Evolutionary conservation across 2,329 filamentous ascomycete genomes (phyloP).

Genomic region (Fusarium napiforme): DNA sequence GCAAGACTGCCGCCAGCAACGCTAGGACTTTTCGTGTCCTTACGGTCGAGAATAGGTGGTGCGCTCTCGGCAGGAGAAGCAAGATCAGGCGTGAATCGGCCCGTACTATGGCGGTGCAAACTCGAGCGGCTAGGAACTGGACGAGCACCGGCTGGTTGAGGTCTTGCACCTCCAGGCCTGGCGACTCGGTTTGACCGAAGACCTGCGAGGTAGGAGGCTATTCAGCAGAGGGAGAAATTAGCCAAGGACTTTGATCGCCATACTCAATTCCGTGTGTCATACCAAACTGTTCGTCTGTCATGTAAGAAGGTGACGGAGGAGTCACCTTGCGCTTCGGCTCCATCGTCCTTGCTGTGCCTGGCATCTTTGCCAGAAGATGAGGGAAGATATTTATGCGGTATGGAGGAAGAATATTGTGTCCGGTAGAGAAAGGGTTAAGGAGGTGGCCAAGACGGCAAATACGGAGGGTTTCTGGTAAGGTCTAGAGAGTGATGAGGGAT

Average conservation of each 20-base stretch:
- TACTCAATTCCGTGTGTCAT: slow-evolving; percentile 40
- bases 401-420: slow-evolving; percentile 34
- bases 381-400: slow-evolving; percentile 17
- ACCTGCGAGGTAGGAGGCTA: slow-evolving; percentile 77
- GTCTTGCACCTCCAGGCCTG: slow-evolving; percentile 77
- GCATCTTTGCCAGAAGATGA: slow-evolving; percentile 41
- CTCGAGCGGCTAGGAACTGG: slow-evolving; percentile 45
- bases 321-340: slow-evolving; percentile 63
- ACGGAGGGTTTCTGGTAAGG: slow-evolving; percentile 12
- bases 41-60: slow-evolving; percentile 41
- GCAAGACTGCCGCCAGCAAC: slow-evolving; percentile 57
- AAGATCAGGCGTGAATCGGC: slow-evolving; percentile 48
- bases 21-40: slow-evolving; percentile 52
- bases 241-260: slow-evolving; percentile 11
- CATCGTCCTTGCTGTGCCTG: slow-evolving; percentile 49
- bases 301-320: slow-evolving; percentile 71
- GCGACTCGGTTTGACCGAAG: slow-evolving; percentile 75
- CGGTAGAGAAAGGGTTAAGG: slow-evolving; percentile 14
- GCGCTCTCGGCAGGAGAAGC: slow-evolving; percentile 44
- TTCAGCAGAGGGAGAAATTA: slow-evolving; percentile 31
- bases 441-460: slow-evolving; percentile 1
- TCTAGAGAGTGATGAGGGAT: not conserved
- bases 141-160: slow-evolving; percentile 59
- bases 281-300: slow-evolving; percentile 76
- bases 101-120: slow-evolving; percentile 43